Conservation (phyloP, 1,139 yeast species). For the Pichia sp. region DNA sequence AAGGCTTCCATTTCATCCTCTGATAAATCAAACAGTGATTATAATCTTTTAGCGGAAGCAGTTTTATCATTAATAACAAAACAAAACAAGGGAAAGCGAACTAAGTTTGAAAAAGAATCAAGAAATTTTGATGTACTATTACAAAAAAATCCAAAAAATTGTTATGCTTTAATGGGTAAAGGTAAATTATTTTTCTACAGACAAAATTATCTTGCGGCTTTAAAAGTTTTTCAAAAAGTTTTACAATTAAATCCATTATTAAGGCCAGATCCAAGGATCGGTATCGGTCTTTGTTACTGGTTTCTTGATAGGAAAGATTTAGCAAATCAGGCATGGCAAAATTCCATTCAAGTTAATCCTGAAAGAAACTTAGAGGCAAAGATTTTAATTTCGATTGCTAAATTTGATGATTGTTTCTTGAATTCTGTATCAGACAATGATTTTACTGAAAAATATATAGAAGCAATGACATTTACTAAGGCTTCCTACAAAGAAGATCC, state of each 20-base stretch:
- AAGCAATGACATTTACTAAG: constrained; percentile 37
- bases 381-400: constrained; percentile 59
- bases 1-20: constrained; percentile 22
- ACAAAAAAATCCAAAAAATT: constrained; percentile 45
- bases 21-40: constrained; percentile 17
- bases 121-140: constrained; percentile 54
- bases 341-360: constrained; percentile 65
- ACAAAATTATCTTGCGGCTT: constrained; percentile 66
- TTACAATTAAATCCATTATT: constrained; percentile 69
- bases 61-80: constrained; percentile 24
- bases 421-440: constrained; percentile 55
- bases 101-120: constrained; percentile 55
- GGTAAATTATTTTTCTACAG: constrained; percentile 75
- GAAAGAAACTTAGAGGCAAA: constrained; percentile 51
- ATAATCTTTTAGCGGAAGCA: constrained; percentile 25
- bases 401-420: constrained; percentile 59
- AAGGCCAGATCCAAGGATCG: constrained; percentile 90
- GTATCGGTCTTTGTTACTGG: constrained; percentile 95
- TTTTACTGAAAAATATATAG: constrained; percentile 45
- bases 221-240: constrained; percentile 78
- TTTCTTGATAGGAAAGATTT: constrained; percentile 67
- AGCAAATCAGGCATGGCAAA: constrained; percentile 79
- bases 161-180: constrained; percentile 75
- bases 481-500: constrained; percentile 29
- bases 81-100: constrained; percentile 21